Percentiles rank a stretch among this genome's conserved stretches.
Conservation (phyloP, 2,329 filamentous ascomycete species). For the Diaporthe sp. region DNA sequence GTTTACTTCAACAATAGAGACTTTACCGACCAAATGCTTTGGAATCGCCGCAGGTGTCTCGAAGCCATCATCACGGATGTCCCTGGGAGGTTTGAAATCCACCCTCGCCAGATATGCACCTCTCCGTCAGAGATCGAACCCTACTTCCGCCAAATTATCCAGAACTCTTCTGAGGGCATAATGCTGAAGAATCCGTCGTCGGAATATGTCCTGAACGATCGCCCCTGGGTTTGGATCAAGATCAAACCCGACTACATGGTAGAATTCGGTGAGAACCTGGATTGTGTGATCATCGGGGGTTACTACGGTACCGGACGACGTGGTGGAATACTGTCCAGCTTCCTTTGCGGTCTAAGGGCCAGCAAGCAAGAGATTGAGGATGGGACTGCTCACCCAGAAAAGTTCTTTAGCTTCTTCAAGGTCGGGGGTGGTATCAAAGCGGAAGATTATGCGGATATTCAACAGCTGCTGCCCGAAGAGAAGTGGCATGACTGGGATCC, state of each 20-base stretch:
- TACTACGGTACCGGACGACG: slow-evolving; percentile 92
- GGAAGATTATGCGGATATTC: slow-evolving; percentile 86
- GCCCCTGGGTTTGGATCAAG: slow-evolving; percentile 98
- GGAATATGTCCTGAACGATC: slow-evolving; percentile 86
- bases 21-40: slow-evolving; percentile 84
- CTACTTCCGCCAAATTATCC: slow-evolving; percentile 83
- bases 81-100: slow-evolving; percentile 85
- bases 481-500: slow-evolving; percentile 92
- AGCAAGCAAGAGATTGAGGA: slow-evolving; percentile 75
- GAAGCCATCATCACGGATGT: slow-evolving; percentile 75
- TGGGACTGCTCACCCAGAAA: slow-evolving; percentile 71
- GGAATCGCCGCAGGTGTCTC: slow-evolving; percentile 83
- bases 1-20: slow-evolving; percentile 86
- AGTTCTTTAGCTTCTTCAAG: slow-evolving; percentile 95
- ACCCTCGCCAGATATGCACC: slow-evolving; percentile 76
- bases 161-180: slow-evolving; percentile 88
- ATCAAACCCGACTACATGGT: slow-evolving; percentile 99
- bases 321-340: slow-evolving; percentile 86
- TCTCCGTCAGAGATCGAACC: slow-evolving; percentile 82
- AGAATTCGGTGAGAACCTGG: slow-evolving; percentile 93
- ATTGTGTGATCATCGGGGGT: slow-evolving; percentile 89
- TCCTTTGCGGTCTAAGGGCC: slow-evolving; percentile 87
- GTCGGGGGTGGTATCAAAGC: slow-evolving; percentile 94
- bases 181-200: slow-evolving; percentile 95
- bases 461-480: slow-evolving; percentile 82